Evolutionary conservation across 1,139 yeast genomes (phyloP), one percentile per base, ranked within the genome.

Genomic region (Eremothecium coryli): DNA sequence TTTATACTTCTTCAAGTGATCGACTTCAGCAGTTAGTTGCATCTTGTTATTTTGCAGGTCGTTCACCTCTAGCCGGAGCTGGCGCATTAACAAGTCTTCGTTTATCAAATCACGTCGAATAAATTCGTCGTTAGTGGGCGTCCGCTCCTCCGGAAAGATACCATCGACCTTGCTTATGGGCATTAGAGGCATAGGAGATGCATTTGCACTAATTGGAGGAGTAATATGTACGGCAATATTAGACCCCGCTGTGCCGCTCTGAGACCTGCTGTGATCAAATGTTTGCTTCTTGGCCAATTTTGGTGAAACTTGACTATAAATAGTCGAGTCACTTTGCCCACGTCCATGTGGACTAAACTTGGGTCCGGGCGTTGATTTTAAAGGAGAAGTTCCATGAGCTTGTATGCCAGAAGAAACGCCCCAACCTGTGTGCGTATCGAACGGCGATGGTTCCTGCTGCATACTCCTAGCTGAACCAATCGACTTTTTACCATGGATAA

Each of bases 341-440:
- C 52, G 48, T 5, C 40, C 27, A 11, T 27, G 30, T 9, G 30
- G 30, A 5, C 15, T n/a, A 11, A 27, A 18, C 14, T 27, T 27
- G 9, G 22, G 23, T n/a, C 5, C 22, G 22, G 7, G 7, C 16
- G 5, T 15, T 11, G 28, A 25, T 15, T n/a, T 13, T 4, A 15
- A 4, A 13, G 5, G n/a, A 6, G n/a, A n/a, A 15, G 16, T n/a
- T 4, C n/a, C 17, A 9, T 27, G 30, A 5, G 15, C 22, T 22
- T 27, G 30, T 3, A n/a, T 10, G 11, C n/a, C 17, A 10, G 22
- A 27, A 16, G 30, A 16, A 9, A 48, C 52, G 16, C 58, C 58
- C 58, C 58, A 53, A 10, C 54, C 57, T 5, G 56, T 45, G 37
- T 50, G 53, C 1, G 56, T 52, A 36, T 56, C 60, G 6, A 42